Percentiles rank a stretch among this genome's conserved stretches.
Conservation (phyloP, 83 land plant genomes). For the Picea abies region DNA sequence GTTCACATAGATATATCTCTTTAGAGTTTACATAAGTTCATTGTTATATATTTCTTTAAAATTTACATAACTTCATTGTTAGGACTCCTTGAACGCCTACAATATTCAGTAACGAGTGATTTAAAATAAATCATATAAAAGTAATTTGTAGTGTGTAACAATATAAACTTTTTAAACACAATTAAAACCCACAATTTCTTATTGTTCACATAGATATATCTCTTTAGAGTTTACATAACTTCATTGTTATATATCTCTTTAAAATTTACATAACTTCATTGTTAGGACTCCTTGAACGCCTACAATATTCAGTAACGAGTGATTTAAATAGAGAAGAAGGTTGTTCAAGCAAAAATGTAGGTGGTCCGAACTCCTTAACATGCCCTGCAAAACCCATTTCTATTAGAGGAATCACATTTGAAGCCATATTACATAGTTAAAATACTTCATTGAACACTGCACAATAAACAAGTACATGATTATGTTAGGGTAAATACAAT, state of each 20-base stretch:
- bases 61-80: too few species aligned
- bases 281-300: constrained; percentile 14
- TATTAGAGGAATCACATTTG: too few species aligned
- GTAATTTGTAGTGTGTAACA: too few species aligned
- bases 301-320: constrained; percentile 31
- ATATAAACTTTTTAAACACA: too few species aligned
- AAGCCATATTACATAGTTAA: neutral
- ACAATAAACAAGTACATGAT: too few species aligned
- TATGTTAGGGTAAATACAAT: too few species aligned
- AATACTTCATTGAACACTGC: too few species aligned
- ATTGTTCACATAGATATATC: too few species aligned
- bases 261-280: too few species aligned
- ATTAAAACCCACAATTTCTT: too few species aligned
- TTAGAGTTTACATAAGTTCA: neutral
- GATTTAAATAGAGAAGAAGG: constrained; percentile 22
- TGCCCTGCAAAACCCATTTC: constrained; percentile 16
- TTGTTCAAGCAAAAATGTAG: constrained; percentile 18
- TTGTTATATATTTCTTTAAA: neutral
- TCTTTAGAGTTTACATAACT: neutral
- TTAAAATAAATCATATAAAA: constrained; percentile 16
- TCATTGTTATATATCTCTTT: neutral
- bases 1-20: too few species aligned
- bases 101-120: constrained; percentile 32
- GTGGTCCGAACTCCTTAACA: constrained; percentile 27
- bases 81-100: constrained; percentile 18